Evolutionary conservation across 176 grass and related monocot genomes (phyloP).

Genomic region (Zoysia pacifica): DNA sequence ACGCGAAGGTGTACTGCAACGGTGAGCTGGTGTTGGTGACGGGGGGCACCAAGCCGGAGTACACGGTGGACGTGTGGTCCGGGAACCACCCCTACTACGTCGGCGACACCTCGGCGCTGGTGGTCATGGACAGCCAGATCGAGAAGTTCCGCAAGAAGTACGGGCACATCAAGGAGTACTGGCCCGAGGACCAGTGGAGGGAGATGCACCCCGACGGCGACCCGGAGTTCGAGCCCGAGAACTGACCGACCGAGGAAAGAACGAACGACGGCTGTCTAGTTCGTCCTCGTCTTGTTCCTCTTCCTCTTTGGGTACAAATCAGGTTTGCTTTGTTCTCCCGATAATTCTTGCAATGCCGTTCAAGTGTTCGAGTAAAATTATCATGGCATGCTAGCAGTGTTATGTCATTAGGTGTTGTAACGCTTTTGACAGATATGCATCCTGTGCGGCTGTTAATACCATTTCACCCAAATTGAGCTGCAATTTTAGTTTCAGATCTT

Average conservation of each 20-base stretch:
- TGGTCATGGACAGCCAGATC: slow-evolving; percentile 78
- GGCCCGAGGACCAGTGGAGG: slow-evolving; percentile 61
- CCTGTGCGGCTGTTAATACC: no score
- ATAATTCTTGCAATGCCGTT: no score
- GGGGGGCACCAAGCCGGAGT: slow-evolving; percentile 79
- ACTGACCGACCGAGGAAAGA: slow-evolving; percentile 14
- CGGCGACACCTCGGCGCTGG: slow-evolving; percentile 73
- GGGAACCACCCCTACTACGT: slow-evolving; percentile 97
- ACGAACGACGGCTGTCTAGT: background rate
- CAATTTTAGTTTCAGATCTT: no score
- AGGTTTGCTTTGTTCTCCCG: slow-evolving; percentile 1
- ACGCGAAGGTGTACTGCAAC: slow-evolving; percentile 96
- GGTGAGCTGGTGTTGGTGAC: slow-evolving; percentile 91
- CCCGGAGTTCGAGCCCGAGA: slow-evolving; percentile 57
- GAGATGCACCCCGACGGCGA: slow-evolving; percentile 69
- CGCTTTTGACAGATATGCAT: no score
- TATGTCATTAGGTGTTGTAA: no score
- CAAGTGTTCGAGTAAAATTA: no score
- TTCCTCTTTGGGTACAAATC: background rate
- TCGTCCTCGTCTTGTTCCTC: background rate
- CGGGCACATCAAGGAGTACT: slow-evolving; percentile 67
- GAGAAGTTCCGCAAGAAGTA: slow-evolving; percentile 91
- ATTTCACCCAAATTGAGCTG: no score
- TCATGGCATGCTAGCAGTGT: no score
- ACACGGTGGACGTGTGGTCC: slow-evolving; percentile 93